Evolutionary conservation across 2,329 filamentous ascomycete species (phyloP).

Genomic region (Alternaria tenuissima): DNA sequence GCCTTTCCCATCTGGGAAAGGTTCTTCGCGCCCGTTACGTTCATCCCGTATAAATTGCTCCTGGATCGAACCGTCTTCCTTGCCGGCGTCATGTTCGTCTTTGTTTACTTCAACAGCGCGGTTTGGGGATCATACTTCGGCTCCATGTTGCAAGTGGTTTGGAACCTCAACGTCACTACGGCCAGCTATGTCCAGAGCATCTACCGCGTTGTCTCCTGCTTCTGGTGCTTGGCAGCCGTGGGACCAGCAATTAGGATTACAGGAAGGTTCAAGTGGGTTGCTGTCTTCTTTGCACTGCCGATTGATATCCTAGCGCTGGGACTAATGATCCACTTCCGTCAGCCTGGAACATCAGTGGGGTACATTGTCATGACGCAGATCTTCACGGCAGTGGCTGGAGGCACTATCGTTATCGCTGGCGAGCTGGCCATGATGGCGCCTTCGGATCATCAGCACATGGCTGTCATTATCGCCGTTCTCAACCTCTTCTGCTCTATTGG

Average conservation of each 20-base stretch:
- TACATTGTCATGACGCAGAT: slow-evolving; percentile 44
- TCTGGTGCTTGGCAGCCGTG: background rate
- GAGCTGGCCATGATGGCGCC: slow-evolving; percentile 31
- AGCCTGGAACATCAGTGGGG: slow-evolving; percentile 32
- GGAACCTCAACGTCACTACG: slow-evolving; percentile 36
- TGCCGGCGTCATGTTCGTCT: slow-evolving; percentile 58
- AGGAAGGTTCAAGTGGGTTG: slow-evolving; percentile 29
- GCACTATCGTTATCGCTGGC: slow-evolving; percentile 33
- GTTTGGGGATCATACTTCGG: slow-evolving; percentile 50
- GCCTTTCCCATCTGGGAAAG: background rate
- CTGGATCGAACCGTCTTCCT: slow-evolving; percentile 55
- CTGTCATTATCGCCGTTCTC: slow-evolving; percentile 54
- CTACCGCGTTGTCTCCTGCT: slow-evolving; percentile 41
- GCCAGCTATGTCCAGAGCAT: slow-evolving; percentile 48
- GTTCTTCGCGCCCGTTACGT: background rate
- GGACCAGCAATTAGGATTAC: slow-evolving; percentile 27
- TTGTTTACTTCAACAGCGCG: slow-evolving; percentile 29
- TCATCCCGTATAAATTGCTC: slow-evolving; percentile 43
- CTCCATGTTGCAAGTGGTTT: slow-evolving; percentile 50
- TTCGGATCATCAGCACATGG: slow-evolving; percentile 28
- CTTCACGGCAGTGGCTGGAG: slow-evolving; percentile 32
- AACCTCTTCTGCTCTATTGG: slow-evolving; percentile 68
- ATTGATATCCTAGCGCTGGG: slow-evolving; percentile 31
- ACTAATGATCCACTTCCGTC: slow-evolving; percentile 19
- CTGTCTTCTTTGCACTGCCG: slow-evolving; percentile 24